These are phyloP conservation scores for Monosporascus sp. DNA, from an alignment of 2,329 filamentous ascomycete species.

Conservation along the genomic window DNA sequence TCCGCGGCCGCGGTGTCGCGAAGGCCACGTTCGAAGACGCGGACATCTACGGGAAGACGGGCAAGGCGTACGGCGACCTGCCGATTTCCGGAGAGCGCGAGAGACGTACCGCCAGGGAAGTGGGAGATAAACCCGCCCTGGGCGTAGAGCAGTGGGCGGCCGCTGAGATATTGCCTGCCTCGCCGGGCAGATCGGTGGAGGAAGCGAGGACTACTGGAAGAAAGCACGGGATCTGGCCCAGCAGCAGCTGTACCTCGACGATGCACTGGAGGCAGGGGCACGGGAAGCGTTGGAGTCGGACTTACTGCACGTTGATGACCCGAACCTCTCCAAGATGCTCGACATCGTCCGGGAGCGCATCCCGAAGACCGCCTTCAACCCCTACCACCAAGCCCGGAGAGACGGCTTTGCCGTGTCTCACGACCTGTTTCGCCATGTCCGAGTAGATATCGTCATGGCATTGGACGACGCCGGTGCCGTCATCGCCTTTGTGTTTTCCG, in stretches of 20 bases:
- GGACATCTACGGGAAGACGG: not conserved
- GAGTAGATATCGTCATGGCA: not conserved
- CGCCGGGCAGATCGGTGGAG: not conserved
- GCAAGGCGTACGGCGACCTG: not conserved
- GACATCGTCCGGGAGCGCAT: not conserved
- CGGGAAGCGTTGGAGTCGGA: not conserved
- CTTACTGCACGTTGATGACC: not conserved
- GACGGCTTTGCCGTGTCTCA: not conserved
- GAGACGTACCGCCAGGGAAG: not conserved
- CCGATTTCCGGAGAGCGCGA: not conserved
- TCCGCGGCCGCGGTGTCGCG: no score
- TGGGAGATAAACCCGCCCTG: not conserved
- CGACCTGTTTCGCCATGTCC: not conserved
- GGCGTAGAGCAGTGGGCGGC: not conserved
- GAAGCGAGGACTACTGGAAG: not conserved
- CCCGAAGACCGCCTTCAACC: not conserved
- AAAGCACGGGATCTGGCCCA: not conserved
- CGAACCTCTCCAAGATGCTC: not conserved
- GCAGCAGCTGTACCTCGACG: not conserved
- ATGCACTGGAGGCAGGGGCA: not conserved
- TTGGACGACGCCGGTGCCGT: not conserved
- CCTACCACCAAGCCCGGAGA: not conserved
- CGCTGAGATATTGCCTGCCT: not conserved
- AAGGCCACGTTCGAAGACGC: constrained; percentile 3
- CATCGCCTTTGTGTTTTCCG: not conserved